Evolutionary conservation across 1,139 yeast genomes (phyloP), one percentile per base, ranked within the genome.

Genomic region (Suhomyces maxii): DNA sequence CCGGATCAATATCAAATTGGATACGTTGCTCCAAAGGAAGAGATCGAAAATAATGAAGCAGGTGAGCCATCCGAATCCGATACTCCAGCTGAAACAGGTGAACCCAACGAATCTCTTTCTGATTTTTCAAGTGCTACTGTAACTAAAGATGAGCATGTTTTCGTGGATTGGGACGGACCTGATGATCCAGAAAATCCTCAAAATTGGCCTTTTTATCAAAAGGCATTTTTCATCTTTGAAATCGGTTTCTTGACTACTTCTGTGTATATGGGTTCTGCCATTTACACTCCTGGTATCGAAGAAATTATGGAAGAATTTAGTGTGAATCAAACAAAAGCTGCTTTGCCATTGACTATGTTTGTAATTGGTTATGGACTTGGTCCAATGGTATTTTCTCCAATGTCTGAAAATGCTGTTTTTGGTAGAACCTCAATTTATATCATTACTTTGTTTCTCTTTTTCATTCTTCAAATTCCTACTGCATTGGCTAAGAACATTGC

Each of bases 231-330:
- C 37, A 61, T 73, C 1, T 13, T 71, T 7, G 65, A 73, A 47
- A 66, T 79, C 30, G 69, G 74, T 40, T 46, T 79, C 34, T 65
- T 83, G 46, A 80, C 86, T 1, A 61, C 71, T 4, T 68, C 78
- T 5, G 82, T 81, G 3, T 83, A 83, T 55, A 78, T 81, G 74
- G 85, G 82, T 6, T 73, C 86, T 0, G 81, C 87, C 1, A 76
- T 82, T 26, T 81, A 78, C 54, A 76, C 86, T 0, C 86, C 88
- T 0, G 84, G 84, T 12, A 49, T 68, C 25, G 61, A 60, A 8
- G 56, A 63, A 32, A 59, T 71, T 28, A 61, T 55, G 62, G 60
- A 42, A 18, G 57, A 64, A 53, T 73, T 60, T 37, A 46, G 64
- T 7, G 53, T 76, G 9, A 44, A 55, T 34, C 53, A 56, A 36